Evolutionary conservation across 805 yeast species (phyloP).

Genomic region (Candida manassasensis): DNA sequence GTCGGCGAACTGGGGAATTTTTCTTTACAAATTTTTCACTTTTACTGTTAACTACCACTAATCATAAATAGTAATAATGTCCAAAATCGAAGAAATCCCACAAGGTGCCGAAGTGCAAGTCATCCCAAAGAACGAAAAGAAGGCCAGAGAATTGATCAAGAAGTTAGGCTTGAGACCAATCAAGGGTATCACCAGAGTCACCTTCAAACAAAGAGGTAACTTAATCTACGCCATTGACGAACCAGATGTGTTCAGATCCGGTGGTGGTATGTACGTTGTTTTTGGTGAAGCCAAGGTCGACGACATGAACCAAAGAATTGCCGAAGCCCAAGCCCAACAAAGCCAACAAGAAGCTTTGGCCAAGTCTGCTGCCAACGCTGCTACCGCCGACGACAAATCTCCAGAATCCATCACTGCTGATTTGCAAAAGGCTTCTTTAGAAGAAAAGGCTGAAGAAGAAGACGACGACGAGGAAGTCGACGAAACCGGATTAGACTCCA

Average conservation of each 20-base stretch:
- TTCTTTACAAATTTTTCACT: conserved; percentile 3
- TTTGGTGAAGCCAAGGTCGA: conserved; percentile 98
- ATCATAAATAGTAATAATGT: conserved; percentile 30
- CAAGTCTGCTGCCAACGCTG: conserved; percentile 36
- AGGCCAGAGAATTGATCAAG: conserved; percentile 86
- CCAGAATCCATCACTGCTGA: conserved; percentile 82
- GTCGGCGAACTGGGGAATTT: not conserved
- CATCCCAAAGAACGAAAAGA: conserved; percentile 87
- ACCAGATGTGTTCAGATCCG: conserved; percentile 94
- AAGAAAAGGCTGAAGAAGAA: conserved; percentile 28
- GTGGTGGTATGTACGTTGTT: conserved; percentile 91
- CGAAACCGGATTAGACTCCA: conserved; percentile 75
- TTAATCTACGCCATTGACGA: conserved; percentile 83
- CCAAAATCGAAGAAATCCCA: conserved; percentile 55
- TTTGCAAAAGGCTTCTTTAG: conserved; percentile 61
- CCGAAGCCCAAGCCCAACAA: conserved; percentile 78
- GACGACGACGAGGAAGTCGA: conserved; percentile 66
- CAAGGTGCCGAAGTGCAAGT: conserved; percentile 80
- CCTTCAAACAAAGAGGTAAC: conserved; percentile 91
- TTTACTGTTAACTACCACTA: not conserved
- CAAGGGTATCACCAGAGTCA: conserved; percentile 91
- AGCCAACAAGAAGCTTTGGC: conserved; percentile 46
- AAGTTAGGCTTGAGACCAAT: conserved; percentile 87
- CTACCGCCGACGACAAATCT: conserved; percentile 45
- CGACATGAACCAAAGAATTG: conserved; percentile 84